Percentiles rank a stretch among this genome's conserved stretches.
phyloP scores from a whole-genome alignment of 2,329 filamentous ascomycete genomes.

The Cryphonectria carpinicola region DNA sequence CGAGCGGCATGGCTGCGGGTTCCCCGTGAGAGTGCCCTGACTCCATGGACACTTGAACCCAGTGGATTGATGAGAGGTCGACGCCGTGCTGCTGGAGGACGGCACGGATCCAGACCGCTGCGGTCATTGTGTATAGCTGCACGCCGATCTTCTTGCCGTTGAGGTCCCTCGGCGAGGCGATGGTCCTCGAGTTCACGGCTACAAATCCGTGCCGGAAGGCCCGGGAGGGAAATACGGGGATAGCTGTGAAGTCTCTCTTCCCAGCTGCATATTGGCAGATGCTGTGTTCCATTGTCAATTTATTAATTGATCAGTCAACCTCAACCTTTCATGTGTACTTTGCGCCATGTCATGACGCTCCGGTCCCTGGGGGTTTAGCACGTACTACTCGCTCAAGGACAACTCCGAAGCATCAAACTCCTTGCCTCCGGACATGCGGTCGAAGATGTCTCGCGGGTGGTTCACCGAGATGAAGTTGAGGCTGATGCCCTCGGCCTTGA shows the following conservation, averaged over 20 bases:
- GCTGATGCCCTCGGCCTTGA: conserved; percentile 36
- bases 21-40: conserved; percentile 36
- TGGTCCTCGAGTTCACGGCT: conserved; percentile 36
- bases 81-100: conserved; percentile 40
- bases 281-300: not conserved
- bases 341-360: not conserved
- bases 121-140: conserved; percentile 44
- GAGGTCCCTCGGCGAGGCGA: conserved; percentile 38
- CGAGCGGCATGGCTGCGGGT: conserved; percentile 33
- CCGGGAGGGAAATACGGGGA: conserved; percentile 39
- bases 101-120: conserved; percentile 42
- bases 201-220: conserved; percentile 41
- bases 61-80: conserved; percentile 37
- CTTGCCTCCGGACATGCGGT: conserved; percentile 36
- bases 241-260: conserved; percentile 35
- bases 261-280: conserved; percentile 35
- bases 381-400: conserved; percentile 36
- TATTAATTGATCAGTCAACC: no score
- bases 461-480: conserved; percentile 38
- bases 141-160: conserved; percentile 42
- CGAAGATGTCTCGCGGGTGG: conserved; percentile 40
- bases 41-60: conserved; percentile 41
- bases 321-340: not conserved
- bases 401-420: conserved; percentile 39
- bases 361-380: not conserved